Conservation (phyloP, 257 asterid genomes). For the Nicotiana knightiana region DNA sequence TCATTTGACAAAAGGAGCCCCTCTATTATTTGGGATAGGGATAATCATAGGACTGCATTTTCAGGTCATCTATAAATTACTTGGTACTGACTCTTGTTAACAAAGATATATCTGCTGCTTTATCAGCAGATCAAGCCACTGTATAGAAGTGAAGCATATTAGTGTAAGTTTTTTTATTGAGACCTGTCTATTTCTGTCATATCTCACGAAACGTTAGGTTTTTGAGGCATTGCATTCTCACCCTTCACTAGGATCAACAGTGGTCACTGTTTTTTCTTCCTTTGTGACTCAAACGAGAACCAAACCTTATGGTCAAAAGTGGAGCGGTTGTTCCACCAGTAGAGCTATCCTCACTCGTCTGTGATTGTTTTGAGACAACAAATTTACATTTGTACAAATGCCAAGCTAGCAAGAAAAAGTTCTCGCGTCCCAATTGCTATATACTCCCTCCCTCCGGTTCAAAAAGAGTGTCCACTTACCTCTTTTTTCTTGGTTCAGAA, state of each 20-base stretch:
- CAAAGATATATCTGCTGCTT: background rate
- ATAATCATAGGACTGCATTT: conserved; percentile 14
- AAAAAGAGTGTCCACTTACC: too few relatives aligned
- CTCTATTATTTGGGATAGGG: conserved; percentile 24
- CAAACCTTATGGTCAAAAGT: background rate
- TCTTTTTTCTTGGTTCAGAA: too few relatives aligned
- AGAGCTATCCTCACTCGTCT: background rate
- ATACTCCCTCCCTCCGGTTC: too few relatives aligned
- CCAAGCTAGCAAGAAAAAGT: background rate
- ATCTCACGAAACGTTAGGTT: background rate
- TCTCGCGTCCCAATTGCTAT: too few relatives aligned
- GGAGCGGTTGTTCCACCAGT: background rate
- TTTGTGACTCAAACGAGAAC: too few relatives aligned
- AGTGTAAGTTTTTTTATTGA: background rate
- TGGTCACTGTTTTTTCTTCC: too few relatives aligned
- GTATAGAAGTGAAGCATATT: background rate
- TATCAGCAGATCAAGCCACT: background rate
- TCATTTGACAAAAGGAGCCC: conserved; percentile 25
- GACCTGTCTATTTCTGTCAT: background rate
- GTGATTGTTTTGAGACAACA: background rate
- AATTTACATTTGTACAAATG: background rate
- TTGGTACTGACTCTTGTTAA: background rate
- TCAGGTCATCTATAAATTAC: conserved; percentile 19
- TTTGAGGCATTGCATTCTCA: background rate
- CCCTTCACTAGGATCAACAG: background rate